Evolutionary conservation across 257 asterid genomes (phyloP), one percentile per base, ranked within the genome.

Genomic region (Asclepias syriaca): DNA sequence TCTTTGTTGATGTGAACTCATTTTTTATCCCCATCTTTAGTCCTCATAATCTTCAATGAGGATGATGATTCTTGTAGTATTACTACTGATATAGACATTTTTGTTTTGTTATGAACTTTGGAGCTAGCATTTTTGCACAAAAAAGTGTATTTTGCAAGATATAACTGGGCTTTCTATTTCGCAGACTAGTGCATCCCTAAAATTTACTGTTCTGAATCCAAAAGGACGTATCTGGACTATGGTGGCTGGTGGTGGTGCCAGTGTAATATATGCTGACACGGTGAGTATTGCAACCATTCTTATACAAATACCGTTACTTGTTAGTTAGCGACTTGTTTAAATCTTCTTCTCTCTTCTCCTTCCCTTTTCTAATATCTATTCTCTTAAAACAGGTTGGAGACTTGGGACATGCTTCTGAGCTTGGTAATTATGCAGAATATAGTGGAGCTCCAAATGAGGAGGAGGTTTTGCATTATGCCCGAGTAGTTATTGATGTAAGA

Each of bases 231-330:
- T 93, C 73, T 93, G 98, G 98, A 93, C 98, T 69, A 93, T 90
- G 98, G 98, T 93, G 48, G 98, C 98, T 75, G 97, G 98, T 70
- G 98, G 98, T 58, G 98, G 98, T 75, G 97, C 98, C 63, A 93
- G 98, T 82, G 98, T 93, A 21, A 93, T 93, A 64, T 93, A 88
- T 81, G 98, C 98, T 13, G 96, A 93, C 84, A 93, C 98, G 11
- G 98, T 89, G 74, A 89, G 97, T 78, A 21, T 59, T 70, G 76
- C 24, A 11, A 56, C 45, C 56, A 60, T 9, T 70, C 46, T 71
- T 74, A 43, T 54, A 40, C 22, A 40, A 46, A 46, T n/a, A 65
- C n/a, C 40, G 63, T 53, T 67, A 66, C 27, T 53, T 24, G 50
- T 60, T 51, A 14, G 12, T 51, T 14, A 37, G 29, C 37, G 68